Evolutionary conservation across 352 stramenopile genomes (phyloP), one percentile per base, ranked within the genome.

Genomic region (Phytophthora sp.): DNA sequence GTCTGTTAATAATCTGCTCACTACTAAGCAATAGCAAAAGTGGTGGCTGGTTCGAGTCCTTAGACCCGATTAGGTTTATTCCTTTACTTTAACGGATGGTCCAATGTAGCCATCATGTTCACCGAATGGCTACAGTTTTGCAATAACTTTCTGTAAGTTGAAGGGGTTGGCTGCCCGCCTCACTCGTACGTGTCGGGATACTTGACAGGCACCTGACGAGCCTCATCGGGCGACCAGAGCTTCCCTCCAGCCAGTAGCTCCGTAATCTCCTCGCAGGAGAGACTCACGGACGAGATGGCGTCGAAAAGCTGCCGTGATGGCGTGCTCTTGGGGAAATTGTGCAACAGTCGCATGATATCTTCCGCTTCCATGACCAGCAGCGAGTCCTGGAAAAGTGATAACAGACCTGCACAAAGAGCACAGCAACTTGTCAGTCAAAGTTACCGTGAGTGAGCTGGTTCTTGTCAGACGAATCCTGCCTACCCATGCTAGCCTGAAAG

Each of bases 401-500:
- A 54, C 20, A 95, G 72, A 20, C 82, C 88, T 95, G 53, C 16
- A 64, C 27, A 26, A 26, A 30, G 13, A 49, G 0, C 26, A 63
- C 36, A 52, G 1, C 20, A 51, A 12, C 8, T n/a, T 16, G 16
- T 72, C n/a, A 67, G 54, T 46, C 50, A 55, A n/a, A 29, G 7
- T 31, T 12, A 41, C 16, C 7, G 41, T 15, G 23, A 33, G 23
- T 11, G 7, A 6, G 24, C 44, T 4, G 30, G 41, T 35, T 51
- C 12, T n/a, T n/a, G 36, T 44, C 9, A 30, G 39, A 18, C 23
- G 3, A 58, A 49, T 6, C 31, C 73, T 54, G n/a, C n/a, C n/a
- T 68, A 94, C 87, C 88, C 69, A 95, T 88, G 68, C 84, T 93
- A 7, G 86, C 86, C 51, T 94, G 88, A 61, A 95, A 95, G 70